Evolutionary conservation across 805 yeast species (phyloP).

Genomic region (Candida ovalis): DNA sequence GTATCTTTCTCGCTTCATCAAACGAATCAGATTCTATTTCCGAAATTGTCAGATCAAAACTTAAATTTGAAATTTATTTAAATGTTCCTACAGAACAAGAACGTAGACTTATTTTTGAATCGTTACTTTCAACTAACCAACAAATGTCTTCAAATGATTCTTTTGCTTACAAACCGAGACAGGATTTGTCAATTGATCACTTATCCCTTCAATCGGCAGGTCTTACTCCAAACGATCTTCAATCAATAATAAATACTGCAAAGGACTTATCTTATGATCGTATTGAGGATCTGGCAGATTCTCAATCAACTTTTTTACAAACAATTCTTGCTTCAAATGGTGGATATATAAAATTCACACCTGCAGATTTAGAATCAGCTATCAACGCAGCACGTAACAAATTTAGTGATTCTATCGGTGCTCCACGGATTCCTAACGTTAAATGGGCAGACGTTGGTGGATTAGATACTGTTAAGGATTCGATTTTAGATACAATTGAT

Average conservation of each 20-base stretch:
- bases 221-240: slow-evolving; percentile 77
- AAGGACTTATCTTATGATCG: slow-evolving; percentile 54
- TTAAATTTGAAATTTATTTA: slow-evolving; percentile 74
- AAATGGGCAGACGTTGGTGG: slow-evolving; percentile 99
- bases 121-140: slow-evolving; percentile 33
- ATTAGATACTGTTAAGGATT: slow-evolving; percentile 82
- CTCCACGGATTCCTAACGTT: slow-evolving; percentile 92
- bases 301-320: slow-evolving; percentile 19
- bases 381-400: slow-evolving; percentile 80
- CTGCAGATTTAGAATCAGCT: slow-evolving; percentile 63
- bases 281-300: slow-evolving; percentile 32
- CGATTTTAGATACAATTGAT: slow-evolving; percentile 91
- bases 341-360: slow-evolving; percentile 49
- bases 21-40: slow-evolving; percentile 67
- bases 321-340: slow-evolving; percentile 47
- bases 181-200: slow-evolving; percentile 50
- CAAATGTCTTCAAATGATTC: slow-evolving; percentile 3
- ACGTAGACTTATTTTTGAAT: slow-evolving; percentile 57
- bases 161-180: slow-evolving; percentile 29
- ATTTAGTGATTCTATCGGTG: slow-evolving; percentile 92
- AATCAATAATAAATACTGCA: slow-evolving; percentile 65
- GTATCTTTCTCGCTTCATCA: slow-evolving; percentile 61
- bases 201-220: slow-evolving; percentile 91
- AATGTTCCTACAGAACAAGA: slow-evolving; percentile 79
- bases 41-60: slow-evolving; percentile 57